Percentiles rank a stretch among this genome's conserved stretches.
Evolutionary conservation across 805 yeast genomes (phyloP).

Genomic region (Metschnikowia continentalis): DNA sequence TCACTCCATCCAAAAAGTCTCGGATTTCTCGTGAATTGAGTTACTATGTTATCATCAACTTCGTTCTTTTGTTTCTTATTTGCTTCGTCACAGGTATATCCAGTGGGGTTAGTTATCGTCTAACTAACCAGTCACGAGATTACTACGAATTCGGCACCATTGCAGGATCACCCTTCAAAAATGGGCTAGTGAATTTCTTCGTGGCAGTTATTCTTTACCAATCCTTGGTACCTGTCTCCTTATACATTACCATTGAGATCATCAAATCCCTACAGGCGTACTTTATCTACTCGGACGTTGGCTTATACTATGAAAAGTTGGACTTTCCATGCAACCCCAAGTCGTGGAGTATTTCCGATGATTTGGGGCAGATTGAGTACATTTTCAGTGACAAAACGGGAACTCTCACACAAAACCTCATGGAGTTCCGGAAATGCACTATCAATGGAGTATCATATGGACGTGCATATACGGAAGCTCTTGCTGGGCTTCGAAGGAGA

Average conservation of each 20-base stretch:
- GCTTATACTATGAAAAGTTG: constrained; percentile 63
- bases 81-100: constrained; percentile 69
- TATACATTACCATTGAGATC: constrained; percentile 74
- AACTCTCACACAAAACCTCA: constrained; percentile 74
- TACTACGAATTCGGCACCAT: constrained; percentile 67
- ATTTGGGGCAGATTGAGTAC: constrained; percentile 78
- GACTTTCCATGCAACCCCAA: constrained; percentile 79
- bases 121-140: constrained; percentile 47
- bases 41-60: constrained; percentile 64
- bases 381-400: constrained; percentile 83
- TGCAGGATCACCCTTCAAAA: constrained; percentile 60
- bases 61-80: constrained; percentile 55
- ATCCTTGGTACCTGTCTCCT: constrained; percentile 74
- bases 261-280: constrained; percentile 74
- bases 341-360: constrained; percentile 81
- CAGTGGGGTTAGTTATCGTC: constrained; percentile 61
- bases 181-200: constrained; percentile 66
- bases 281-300: constrained; percentile 65
- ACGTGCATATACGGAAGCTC: constrained; percentile 72
- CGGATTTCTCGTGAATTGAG: constrained; percentile 71
- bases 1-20: constrained; percentile 73
- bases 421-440: constrained; percentile 78
- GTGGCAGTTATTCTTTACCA: constrained; percentile 73
- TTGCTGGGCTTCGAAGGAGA: constrained; percentile 66
- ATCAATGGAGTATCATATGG: constrained; percentile 67